phyloP scores from a whole-genome alignment of 108 stramenopile genomes.

The Skeletonema grethae region DNA sequence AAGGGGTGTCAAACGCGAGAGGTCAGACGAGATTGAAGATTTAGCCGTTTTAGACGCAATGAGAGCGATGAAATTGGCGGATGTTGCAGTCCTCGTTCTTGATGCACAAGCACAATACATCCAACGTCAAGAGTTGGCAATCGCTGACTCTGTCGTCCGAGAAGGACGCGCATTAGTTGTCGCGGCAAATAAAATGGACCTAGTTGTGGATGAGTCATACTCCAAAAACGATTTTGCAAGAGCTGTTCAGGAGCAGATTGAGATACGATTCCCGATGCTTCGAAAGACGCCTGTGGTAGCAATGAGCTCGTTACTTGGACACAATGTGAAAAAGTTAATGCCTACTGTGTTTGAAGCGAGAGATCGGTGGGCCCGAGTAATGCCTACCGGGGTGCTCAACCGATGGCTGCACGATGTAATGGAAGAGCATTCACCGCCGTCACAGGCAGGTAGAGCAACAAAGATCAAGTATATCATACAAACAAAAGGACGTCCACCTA shows the following conservation, averaged over 20 bases:
- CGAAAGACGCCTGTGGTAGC: slow-evolving; percentile 84
- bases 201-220: slow-evolving; percentile 73
- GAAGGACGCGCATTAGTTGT: slow-evolving; percentile 90
- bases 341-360: slow-evolving; percentile 82
- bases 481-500: slow-evolving; percentile 88
- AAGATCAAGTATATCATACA: slow-evolving; percentile 88
- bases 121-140: slow-evolving; percentile 85
- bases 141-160: slow-evolving; percentile 86
- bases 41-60: slow-evolving; percentile 83
- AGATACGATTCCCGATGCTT: slow-evolving; percentile 78
- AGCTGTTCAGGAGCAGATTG: slow-evolving; percentile 75
- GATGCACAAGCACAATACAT: slow-evolving; percentile 79
- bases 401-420: slow-evolving; percentile 82
- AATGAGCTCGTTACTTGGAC: slow-evolving; percentile 71
- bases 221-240: slow-evolving; percentile 65
- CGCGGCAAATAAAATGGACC: slow-evolving; percentile 92
- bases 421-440: slow-evolving; percentile 63
- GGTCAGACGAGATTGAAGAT: slow-evolving; percentile 79
- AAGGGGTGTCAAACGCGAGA: slow-evolving; percentile 62
- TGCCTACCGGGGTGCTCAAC: slow-evolving; percentile 80
- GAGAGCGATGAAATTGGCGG: slow-evolving; percentile 88
- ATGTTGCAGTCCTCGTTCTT: slow-evolving; percentile 89
- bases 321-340: slow-evolving; percentile 65
- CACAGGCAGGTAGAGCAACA: slow-evolving; percentile 53
- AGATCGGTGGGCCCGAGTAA: slow-evolving; percentile 73